Evolutionary conservation across 352 stramenopile species (phyloP).

Genomic region (Globisporangium uncinulatum): DNA sequence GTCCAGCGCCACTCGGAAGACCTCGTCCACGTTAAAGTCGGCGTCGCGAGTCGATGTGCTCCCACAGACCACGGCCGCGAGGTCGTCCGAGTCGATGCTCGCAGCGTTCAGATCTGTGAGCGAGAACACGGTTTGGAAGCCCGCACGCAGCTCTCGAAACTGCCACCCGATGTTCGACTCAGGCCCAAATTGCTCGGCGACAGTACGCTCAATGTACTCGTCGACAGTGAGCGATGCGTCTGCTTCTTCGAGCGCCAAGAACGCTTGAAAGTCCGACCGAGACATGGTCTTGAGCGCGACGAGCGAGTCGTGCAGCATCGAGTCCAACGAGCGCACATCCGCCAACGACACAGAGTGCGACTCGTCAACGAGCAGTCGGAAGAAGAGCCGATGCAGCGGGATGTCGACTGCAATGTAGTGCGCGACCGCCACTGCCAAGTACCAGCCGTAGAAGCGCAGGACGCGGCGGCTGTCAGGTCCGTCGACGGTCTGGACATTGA

Average conservation of each 20-base stretch:
- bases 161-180: conserved; percentile 48
- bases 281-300: conserved; percentile 45
- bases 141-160: conserved; percentile 28
- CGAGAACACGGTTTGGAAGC: conserved; percentile 39
- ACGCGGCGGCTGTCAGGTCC: conserved; percentile 24
- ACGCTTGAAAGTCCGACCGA: conserved; percentile 37
- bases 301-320: conserved; percentile 34
- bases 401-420: conserved; percentile 38
- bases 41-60: background rate
- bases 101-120: conserved; percentile 17
- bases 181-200: conserved; percentile 44
- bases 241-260: conserved; percentile 47
- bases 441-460: conserved; percentile 53
- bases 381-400: conserved; percentile 41
- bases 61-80: conserved; percentile 35
- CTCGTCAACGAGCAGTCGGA: conserved; percentile 36
- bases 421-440: conserved; percentile 45
- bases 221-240: conserved; percentile 32
- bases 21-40: conserved; percentile 36
- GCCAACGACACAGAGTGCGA: conserved; percentile 27
- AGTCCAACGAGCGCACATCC: conserved; percentile 43
- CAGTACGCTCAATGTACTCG: conserved; percentile 35
- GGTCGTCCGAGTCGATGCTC: conserved; percentile 21
- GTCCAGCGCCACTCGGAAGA: conserved; percentile 57
- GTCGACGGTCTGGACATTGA: conserved; percentile 40